These are phyloP conservation scores for Skeletonema marinoi DNA, from an alignment of 108 stramenopile species.

Conservation along the genomic window DNA sequence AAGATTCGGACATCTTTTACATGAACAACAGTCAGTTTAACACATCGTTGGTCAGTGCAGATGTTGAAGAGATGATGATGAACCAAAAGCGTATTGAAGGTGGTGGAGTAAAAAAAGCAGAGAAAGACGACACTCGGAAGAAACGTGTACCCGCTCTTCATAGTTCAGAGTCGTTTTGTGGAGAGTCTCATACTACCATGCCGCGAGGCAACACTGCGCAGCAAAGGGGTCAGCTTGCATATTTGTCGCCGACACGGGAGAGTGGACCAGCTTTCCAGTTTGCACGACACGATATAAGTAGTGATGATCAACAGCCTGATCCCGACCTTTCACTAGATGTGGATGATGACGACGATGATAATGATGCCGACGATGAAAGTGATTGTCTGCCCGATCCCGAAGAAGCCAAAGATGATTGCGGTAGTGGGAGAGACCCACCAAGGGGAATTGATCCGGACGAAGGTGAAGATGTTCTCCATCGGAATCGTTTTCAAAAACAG, in stretches of 20 bases:
- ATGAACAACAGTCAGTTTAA: not conserved
- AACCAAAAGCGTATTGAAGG: not conserved
- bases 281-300: not conserved
- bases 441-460: not conserved
- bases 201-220: not conserved
- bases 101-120: not conserved
- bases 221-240: not conserved
- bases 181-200: not conserved
- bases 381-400: not conserved
- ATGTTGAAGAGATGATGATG: not conserved
- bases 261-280: not conserved
- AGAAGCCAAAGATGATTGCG: not conserved
- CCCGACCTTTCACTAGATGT: not conserved
- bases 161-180: not conserved
- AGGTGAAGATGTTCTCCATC: not conserved
- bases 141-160: not conserved
- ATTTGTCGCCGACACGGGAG: not conserved
- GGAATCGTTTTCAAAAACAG: not conserved
- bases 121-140: not conserved
- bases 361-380: not conserved
- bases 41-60: not conserved
- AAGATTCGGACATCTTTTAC: not conserved
- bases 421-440: not conserved
- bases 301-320: not conserved
- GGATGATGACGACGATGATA: not conserved